Percentiles rank a stretch among this genome's conserved stretches.
Evolutionary conservation across 179 eudicot genomes (phyloP).

Genomic region (Pouteria campechiana): DNA sequence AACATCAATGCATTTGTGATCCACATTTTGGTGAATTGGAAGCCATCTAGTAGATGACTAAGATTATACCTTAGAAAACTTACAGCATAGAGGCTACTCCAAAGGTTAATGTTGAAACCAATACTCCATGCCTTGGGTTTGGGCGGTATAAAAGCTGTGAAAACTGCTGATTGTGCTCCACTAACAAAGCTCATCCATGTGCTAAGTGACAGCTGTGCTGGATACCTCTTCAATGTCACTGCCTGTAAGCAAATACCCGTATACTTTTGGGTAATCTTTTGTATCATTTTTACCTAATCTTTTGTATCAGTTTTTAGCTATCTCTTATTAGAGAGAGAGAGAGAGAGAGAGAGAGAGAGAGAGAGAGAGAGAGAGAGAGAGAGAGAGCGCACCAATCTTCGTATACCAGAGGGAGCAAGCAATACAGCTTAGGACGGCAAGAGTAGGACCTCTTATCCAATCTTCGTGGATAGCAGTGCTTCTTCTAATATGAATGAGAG

Average conservation of each 20-base stretch:
- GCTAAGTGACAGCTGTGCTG: constrained; percentile 61
- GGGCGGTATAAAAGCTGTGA: constrained; percentile 30
- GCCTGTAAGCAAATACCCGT: no score
- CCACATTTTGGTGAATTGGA: no score
- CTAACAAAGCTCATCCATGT: constrained; percentile 69
- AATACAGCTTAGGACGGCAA: constrained; percentile 56
- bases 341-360: no score
- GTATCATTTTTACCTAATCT: no score
- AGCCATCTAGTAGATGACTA: no score
- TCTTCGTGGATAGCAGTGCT: constrained; percentile 20
- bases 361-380: no score
- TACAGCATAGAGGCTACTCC: constrained; percentile 54
- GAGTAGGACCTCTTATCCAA: constrained; percentile 60
- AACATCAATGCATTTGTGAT: no score
- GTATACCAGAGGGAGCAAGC: constrained; percentile 68
- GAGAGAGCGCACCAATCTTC: no score
- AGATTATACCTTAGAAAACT: constrained; percentile 4
- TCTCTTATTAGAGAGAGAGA: no score
- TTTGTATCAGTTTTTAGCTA: no score
- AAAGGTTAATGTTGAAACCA: constrained; percentile 64
- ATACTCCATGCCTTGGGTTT: constrained; percentile 47
- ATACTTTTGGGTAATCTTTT: no score
- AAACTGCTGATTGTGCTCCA: constrained; percentile 70
- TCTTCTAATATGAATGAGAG: constrained; percentile 35
- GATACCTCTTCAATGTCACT: constrained; percentile 56